Evolutionary conservation across 2,329 filamentous ascomycete genomes (phyloP), one percentile per base, ranked within the genome.

Genomic region (Davidsoniella neocaledoniae): DNA sequence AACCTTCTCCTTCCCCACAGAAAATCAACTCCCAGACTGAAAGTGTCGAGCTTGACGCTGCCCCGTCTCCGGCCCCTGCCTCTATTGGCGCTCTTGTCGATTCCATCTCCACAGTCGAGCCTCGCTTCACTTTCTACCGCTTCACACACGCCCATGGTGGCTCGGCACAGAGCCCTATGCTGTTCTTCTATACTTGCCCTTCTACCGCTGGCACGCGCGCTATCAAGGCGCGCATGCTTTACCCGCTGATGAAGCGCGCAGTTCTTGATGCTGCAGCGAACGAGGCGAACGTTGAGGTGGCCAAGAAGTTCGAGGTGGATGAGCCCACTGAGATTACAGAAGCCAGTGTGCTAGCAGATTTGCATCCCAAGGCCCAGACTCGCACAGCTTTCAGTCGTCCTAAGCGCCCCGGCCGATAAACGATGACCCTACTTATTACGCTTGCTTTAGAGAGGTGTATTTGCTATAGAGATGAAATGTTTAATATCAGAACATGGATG

Each of bases 171-270:
- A 72, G 69, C 50, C 76, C 79, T 2, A 68, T 90, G 44, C 69
- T 90, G 5, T 91, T 91, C 67, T 78, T 91, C 61, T 90, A 87
- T 66, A 90, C 84, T 5, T 87, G 83, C 62, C 86, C 86, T 0
- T 68, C 73, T 6, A 72, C 80, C 4, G 66, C 74, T 0, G 74
- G 69, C 25, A 77, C 72, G 48, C 84, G 79, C 65, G 68, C 74
- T 48, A 83, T 91, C 67, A 88, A 86, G 67, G 81, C 83, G 65
- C 73, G 84, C 55, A 93, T 93, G 86, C 65, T 91, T 59, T 91
- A 91, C 62, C 83, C 85, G 33, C 67, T 80, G 23, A 80, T 79
- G 68, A 80, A 79, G 64, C 69, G 75, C 9, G 74, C 76, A 21
- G 81, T 85, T 2, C 68, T 87, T 26, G 65, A 68, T n/a, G 62